Conservation (phyloP, 345 rosid species). For the Eucalyptus melliodora region DNA sequence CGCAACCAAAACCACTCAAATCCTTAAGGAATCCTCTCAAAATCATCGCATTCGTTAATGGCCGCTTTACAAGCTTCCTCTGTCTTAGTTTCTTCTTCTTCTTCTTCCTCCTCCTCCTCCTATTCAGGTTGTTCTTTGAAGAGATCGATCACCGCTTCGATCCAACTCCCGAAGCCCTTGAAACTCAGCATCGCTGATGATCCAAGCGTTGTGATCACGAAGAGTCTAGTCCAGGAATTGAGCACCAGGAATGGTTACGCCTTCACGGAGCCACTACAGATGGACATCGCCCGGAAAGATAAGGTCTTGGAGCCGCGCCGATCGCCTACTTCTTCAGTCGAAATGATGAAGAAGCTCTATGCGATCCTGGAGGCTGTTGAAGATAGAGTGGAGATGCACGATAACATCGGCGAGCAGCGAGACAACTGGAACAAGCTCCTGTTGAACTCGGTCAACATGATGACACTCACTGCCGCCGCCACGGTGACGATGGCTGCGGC, state of each 20-base stretch:
- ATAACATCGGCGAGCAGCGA: conserved; percentile 51
- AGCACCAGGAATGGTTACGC: background rate
- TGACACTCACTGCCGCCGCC: conserved; percentile 43
- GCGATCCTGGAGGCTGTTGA: conserved; percentile 42
- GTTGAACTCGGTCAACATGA: conserved; percentile 55
- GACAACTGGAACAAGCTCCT: conserved; percentile 53
- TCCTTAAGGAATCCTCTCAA: background rate
- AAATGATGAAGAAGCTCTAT: conserved; percentile 5
- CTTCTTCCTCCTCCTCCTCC: background rate
- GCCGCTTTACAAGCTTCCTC: background rate
- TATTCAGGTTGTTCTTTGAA: background rate
- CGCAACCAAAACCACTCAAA: background rate
- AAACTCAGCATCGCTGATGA: background rate
- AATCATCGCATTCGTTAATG: background rate
- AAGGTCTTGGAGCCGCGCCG: background rate
- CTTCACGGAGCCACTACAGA: background rate
- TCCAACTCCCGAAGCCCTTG: background rate
- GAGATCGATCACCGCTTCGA: background rate
- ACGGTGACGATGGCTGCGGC: background rate
- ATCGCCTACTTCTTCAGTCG: background rate
- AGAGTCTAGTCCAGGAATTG: background rate
- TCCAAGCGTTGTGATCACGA: background rate
- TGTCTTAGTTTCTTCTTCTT: background rate
- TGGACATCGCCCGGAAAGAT: background rate
- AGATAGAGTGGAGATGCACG: conserved; percentile 65